Conservation (phyloP, 2,329 filamentous ascomycete species). For the Scorias spongiosa region DNA sequence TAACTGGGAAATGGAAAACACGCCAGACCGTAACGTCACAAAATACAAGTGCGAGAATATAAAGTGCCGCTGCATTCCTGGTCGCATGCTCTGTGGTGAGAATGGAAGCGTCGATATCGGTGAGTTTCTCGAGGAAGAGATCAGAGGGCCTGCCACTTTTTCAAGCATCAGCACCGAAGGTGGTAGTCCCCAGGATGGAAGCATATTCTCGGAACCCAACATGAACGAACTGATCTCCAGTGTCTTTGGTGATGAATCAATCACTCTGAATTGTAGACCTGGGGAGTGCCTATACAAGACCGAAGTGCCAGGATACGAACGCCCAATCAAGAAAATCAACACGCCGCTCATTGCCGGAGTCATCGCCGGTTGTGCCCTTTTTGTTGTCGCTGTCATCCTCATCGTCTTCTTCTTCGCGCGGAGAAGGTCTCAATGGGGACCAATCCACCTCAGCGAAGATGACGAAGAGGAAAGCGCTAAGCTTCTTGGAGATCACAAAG, state of each 20-base stretch:
- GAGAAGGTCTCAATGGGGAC: conserved; percentile 50
- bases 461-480: conserved; percentile 73
- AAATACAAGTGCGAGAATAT: conserved; percentile 74
- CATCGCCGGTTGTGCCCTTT: conserved; percentile 72
- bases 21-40: conserved; percentile 61
- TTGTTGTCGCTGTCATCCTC: conserved; percentile 75
- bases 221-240: conserved; percentile 82
- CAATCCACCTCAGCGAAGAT: conserved; percentile 65
- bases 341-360: conserved; percentile 89
- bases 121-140: conserved; percentile 69
- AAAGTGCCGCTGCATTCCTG: conserved; percentile 73
- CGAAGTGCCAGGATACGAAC: conserved; percentile 78
- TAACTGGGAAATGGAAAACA: conserved; percentile 53
- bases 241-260: conserved; percentile 85
- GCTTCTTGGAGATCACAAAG: conserved; percentile 82
- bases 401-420: conserved; percentile 77
- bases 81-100: conserved; percentile 86
- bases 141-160: conserved; percentile 79
- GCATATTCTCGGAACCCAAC: conserved; percentile 75
- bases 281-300: conserved; percentile 91
- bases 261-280: conserved; percentile 63
- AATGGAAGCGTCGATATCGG: conserved; percentile 81
- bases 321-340: conserved; percentile 87
- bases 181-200: conserved; percentile 50
- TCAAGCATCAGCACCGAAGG: conserved; percentile 45